Evolutionary conservation across 495 filamentous ascomycete species (phyloP).

Genomic region (Penicillium coprophilum): DNA sequence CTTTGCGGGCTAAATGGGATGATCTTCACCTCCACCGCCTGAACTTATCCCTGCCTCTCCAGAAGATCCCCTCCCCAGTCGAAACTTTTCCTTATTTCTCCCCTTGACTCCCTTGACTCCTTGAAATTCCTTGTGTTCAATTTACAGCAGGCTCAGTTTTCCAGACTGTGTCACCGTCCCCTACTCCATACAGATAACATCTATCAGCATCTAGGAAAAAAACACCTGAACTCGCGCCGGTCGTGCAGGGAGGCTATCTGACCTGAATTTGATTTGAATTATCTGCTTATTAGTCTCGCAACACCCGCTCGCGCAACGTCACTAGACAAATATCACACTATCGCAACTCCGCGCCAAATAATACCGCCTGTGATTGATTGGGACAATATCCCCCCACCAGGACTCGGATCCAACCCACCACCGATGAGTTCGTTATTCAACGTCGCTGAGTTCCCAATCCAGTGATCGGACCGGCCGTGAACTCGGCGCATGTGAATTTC

Average conservation of each 20-base stretch:
- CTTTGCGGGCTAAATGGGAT: conserved; percentile 1
- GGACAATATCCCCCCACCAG: conserved; percentile 12
- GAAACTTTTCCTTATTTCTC: conserved; percentile 13
- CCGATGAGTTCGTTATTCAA: conserved; percentile 22
- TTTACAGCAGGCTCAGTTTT: background rate
- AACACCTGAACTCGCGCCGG: conserved; percentile 23
- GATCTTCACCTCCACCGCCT: conserved; percentile 19
- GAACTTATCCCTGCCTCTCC: conserved; percentile 22
- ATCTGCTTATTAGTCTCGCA: background rate
- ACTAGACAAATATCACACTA: background rate
- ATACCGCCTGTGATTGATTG: background rate
- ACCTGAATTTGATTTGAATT: background rate
- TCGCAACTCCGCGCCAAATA: background rate
- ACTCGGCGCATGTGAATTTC: conserved; percentile 20
- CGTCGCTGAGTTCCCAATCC: conserved; percentile 14
- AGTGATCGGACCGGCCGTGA: conserved; percentile 16
- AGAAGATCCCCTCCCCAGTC: conserved; percentile 13
- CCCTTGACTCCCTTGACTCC: conserved; percentile 2
- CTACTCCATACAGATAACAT: conserved; percentile 5
- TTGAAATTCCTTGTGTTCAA: background rate
- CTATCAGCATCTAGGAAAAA: conserved; percentile 7
- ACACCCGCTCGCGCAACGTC: background rate
- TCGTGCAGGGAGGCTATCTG: conserved; percentile 23
- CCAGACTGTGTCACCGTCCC: background rate
- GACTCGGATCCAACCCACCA: conserved; percentile 6